phyloP scores from a whole-genome alignment of 2,329 filamentous ascomycete species.

The Aspergillus novoparasiticus region DNA sequence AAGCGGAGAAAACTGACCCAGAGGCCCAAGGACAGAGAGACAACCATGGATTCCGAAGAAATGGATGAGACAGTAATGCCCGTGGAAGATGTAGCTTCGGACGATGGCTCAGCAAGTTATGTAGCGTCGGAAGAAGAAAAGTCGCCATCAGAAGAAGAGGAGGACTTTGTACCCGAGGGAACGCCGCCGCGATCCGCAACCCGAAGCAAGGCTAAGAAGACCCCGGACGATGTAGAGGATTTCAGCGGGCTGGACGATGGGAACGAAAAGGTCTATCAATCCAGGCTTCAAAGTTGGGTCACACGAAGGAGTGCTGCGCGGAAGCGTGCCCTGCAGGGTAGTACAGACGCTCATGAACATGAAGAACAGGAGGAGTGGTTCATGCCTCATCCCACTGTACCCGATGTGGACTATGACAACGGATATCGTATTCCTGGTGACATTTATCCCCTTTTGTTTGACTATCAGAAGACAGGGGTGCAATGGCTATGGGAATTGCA shows the following conservation, averaged over 20 bases:
- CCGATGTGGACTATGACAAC: conserved; percentile 74
- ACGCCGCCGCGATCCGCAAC: conserved; percentile 20
- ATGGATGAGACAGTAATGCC: conserved; percentile 10
- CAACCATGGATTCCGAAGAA: conserved; percentile 6
- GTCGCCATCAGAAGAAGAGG: conserved; percentile 38
- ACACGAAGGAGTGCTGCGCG: conserved; percentile 64
- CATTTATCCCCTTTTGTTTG: conserved; percentile 87
- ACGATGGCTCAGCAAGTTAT: conserved; percentile 38
- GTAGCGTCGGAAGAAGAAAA: conserved; percentile 34
- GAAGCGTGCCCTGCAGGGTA: conserved; percentile 40
- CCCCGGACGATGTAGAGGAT: conserved; percentile 54
- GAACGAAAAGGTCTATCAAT: conserved; percentile 78
- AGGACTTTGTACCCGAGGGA: conserved; percentile 36
- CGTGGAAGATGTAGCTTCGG: conserved; percentile 22
- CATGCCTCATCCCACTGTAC: conserved; percentile 78
- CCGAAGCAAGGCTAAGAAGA: conserved; percentile 24
- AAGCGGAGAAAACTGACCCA: conserved; percentile 41
- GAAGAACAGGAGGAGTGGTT: conserved; percentile 67
- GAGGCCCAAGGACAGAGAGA: not conserved
- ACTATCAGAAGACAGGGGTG: conserved; percentile 96
- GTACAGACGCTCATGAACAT: conserved; percentile 46
- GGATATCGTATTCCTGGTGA: conserved; percentile 85
- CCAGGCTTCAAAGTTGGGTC: conserved; percentile 75
- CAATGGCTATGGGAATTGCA: conserved; percentile 96
- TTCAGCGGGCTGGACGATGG: conserved; percentile 79